phyloP scores from a whole-genome alignment of 2,329 filamentous ascomycete species.

The Apiospora koreana region DNA sequence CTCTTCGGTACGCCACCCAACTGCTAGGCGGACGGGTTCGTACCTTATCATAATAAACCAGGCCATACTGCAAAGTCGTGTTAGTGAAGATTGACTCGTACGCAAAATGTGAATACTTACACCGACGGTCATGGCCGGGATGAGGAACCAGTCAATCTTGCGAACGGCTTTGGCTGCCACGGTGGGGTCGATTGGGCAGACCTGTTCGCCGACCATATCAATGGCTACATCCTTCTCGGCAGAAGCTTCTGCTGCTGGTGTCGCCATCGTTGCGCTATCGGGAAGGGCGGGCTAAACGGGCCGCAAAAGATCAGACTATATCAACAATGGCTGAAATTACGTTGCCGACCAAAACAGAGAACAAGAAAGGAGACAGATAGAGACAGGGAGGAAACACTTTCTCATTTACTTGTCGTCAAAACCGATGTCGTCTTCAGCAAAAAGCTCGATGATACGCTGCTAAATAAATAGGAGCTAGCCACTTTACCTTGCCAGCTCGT shows the following conservation, averaged over 20 bases:
- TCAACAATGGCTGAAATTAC: not conserved
- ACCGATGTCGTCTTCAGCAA: not conserved
- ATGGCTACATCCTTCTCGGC: slow-evolving; percentile 56
- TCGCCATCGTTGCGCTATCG: not conserved
- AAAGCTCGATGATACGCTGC: slow-evolving; percentile 7
- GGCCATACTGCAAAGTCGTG: slow-evolving; percentile 51
- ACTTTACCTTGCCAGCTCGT: not conserved
- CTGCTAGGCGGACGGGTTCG: not conserved
- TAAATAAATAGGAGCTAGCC: not conserved
- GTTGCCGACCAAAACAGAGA: not conserved
- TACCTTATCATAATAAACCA: slow-evolving; percentile 72
- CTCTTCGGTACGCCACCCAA: not conserved
- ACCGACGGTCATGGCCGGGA: slow-evolving; percentile 65
- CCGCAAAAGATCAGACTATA: not conserved
- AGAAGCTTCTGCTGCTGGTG: not conserved
- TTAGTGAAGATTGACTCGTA: not conserved
- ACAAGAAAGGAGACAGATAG: not conserved
- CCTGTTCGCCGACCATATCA: slow-evolving; percentile 59
- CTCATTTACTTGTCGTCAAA: not conserved
- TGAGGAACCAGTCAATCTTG: slow-evolving; percentile 68
- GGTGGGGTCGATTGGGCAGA: slow-evolving; percentile 53
- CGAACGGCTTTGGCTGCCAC: slow-evolving; percentile 58
- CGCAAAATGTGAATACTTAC: slow-evolving; percentile 23
- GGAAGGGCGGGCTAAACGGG: not conserved
- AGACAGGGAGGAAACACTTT: not conserved